Base-by-base conservation (phyloP, 331 rosid species). In the Saraca asoca region DNA sequence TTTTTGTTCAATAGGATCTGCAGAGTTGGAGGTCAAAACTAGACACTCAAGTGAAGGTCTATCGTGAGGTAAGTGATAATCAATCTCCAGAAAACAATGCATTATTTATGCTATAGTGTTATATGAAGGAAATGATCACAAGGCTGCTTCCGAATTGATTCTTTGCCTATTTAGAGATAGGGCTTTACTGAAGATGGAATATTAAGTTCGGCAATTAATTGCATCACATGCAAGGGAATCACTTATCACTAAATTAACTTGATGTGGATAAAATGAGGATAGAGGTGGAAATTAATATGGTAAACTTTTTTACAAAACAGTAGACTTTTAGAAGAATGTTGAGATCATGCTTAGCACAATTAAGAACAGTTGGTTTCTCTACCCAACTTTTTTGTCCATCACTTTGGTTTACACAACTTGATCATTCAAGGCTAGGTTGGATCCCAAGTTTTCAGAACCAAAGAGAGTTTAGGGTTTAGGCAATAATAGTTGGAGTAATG, bases 21-120 rank as follows among this genome's bases (percentile, higher is more conserved):
- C 99, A 90, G 78, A 72, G 72, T 58, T 94, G 99, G 99, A 88
- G 97, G 70, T 90, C 88, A 35, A 94, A 88, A 71, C 73, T 90
- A 9, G 97, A 94, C 66, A 78, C 88, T 4, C 99, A 94, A 80
- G 97, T 94, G 43, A 85, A 85, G 79, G 85, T 84, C 58, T 90
- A 86, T 75, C 87, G 95, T 5, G 85, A 88, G 57, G 96, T 88
- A 75, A 86, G 99, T 85, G 65, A 52, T 62, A 20, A 4, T 19
- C 39, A 15, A 44, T 62, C 18, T 64, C 49, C 20, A 5, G 17
- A 55, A 19, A 63, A 19, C 15, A 8, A 14, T 31, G 50, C 66
- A 42, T 61, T 42, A 3, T 51, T 7, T 48, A n/a, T 49, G 0
- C 3, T 1, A 8, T n/a, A 2, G 1, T 46, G 44, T 49, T 48